Evolutionary conservation across 2,329 filamentous ascomycete species (phyloP), one percentile per base, ranked within the genome.

Genomic region (Fusarium keratoplasticum): DNA sequence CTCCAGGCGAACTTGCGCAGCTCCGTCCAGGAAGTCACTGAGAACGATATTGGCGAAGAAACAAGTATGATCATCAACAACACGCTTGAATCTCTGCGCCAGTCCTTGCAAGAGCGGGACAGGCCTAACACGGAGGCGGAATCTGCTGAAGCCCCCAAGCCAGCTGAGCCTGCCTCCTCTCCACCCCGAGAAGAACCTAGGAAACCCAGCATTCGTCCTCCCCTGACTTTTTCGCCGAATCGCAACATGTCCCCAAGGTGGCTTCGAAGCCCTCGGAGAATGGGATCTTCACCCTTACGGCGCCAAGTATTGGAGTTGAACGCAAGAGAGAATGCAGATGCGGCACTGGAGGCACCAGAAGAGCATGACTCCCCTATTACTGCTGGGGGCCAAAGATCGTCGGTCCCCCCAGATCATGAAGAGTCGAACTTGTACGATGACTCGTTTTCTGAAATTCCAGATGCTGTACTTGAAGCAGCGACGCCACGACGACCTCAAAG

Each of bases 41-140:
- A 83, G 5, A 82, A 84, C 10, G 87, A 89, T 33, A 83, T 89
- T 71, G 89, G 88, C 5, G 88, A 90, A 20, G 86, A 86, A 35
- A 90, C 89, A 0, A 89, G 86, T 63, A 78, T 87, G 44, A 89
- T 91, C 57, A 89, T 90, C 63, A 89, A 87, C 75, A 86, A 85
- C 38, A 88, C 88, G 0, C 78, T 91, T 9, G 87, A 89, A 72
- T 86, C 86, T 5, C 75, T 90, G 38, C 83, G 88, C 42, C 85
- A 80, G 62, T 79, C 76, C 61, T 60, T 78, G 10, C 76, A 75
- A 38, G 65, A 76, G 38, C 75, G 70, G 18, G 60, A 76, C 2
- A 67, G 69, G 14, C 65, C 75, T 5, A 40, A 60, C 14, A 40
- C 35, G n/a, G 44, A 61, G 5, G 64, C 64, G 8, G 71, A 66